Conservation (phyloP, 2,329 filamentous ascomycete genomes). For the Fusarium mundagurra region DNA sequence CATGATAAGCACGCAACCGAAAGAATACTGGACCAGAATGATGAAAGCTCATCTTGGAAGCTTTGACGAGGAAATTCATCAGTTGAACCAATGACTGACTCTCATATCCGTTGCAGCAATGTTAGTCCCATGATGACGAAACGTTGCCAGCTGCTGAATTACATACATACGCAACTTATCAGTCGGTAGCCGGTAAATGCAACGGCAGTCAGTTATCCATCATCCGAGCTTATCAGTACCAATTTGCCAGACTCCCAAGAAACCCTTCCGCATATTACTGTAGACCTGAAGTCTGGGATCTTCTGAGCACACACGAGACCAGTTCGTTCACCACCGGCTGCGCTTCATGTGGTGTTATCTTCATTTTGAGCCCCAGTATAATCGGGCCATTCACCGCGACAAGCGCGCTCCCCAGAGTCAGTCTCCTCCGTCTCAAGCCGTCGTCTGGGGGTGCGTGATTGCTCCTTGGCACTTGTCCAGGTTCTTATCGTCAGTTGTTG, state of each 20-base stretch:
- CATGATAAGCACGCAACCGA: conserved; percentile 37
- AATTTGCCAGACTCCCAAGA: conserved; percentile 12
- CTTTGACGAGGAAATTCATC: not conserved
- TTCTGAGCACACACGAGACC: conserved; percentile 27
- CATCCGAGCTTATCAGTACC: not conserved
- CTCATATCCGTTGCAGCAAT: not conserved
- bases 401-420: conserved; percentile 43
- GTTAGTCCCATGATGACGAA: not conserved
- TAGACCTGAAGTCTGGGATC: not conserved
- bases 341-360: conserved; percentile 18
- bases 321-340: conserved; percentile 3
- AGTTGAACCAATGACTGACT: not conserved
- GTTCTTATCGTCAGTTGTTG: conserved; percentile 34
- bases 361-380: conserved; percentile 27
- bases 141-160: not conserved
- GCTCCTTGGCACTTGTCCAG: conserved; percentile 18
- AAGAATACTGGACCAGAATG: conserved; percentile 5
- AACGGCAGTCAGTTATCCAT: not conserved
- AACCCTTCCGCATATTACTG: not conserved
- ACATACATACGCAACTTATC: not conserved
- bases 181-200: not conserved
- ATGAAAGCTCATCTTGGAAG: conserved; percentile 7
- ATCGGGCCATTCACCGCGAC: conserved; percentile 41
- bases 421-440: conserved; percentile 28
- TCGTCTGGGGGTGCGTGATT: conserved; percentile 19